Conservation (phyloP, 176 grass and related monocot genomes). For the bread wheat (Triticum aestivum) region IWGSC_CS_RefSeq_v2.1 NC_057802.1:594394534-594395033, state of each 20-base stretch:
- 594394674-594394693: slow-evolving; percentile 10
- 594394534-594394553: slow-evolving; percentile 22
- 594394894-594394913: slow-evolving; percentile 6
- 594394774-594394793: slow-evolving; percentile 81
- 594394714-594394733: slow-evolving; percentile 89
- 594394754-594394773: slow-evolving; percentile 85
- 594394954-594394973: slow-evolving; percentile 63
- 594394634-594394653: slow-evolving; percentile 5
- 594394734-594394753: slow-evolving; percentile 76
- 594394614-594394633: background rate
- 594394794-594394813: slow-evolving; percentile 32
- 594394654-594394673: slow-evolving; percentile 14
- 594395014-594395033: slow-evolving; percentile 36
- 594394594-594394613: slow-evolving; percentile 1
- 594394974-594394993: slow-evolving; percentile 54
- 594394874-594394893: slow-evolving; percentile 18
- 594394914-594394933: slow-evolving; percentile 27
- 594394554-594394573: slow-evolving; percentile 2
- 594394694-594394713: slow-evolving; percentile 73
- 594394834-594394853: slow-evolving; percentile 20
- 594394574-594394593: background rate
- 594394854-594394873: slow-evolving; percentile 15
- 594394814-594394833: slow-evolving; percentile 14
- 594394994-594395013: slow-evolving; percentile 39
- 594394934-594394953: slow-evolving; percentile 67